Conservation (phyloP, 2,329 filamentous ascomycete genomes). For the Exophiala viscosa region DNA sequence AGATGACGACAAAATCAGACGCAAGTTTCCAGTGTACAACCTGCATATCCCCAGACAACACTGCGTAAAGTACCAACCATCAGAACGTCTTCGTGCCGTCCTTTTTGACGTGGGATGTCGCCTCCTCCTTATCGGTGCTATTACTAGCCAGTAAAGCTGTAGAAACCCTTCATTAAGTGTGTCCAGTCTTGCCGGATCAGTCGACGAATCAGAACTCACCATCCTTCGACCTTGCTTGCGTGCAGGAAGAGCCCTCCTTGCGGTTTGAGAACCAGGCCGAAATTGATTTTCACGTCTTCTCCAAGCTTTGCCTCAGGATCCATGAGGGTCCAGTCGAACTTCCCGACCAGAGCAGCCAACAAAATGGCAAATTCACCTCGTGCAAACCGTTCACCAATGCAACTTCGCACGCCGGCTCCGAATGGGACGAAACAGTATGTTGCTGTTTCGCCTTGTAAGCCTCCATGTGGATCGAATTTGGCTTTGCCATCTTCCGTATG, state of each 20-base stretch:
- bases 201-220: neutral
- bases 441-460: conserved; percentile 63
- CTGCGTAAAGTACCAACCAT: neutral
- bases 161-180: too few relatives aligned
- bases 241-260: conserved; percentile 2
- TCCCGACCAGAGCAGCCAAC: conserved; percentile 69
- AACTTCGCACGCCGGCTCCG: conserved; percentile 56
- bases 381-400: conserved; percentile 44
- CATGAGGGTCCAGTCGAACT: conserved; percentile 48
- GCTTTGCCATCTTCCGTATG: conserved; percentile 26
- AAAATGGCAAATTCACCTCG: conserved; percentile 80
- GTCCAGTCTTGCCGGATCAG: too few relatives aligned
- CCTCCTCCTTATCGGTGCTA: too few relatives aligned
- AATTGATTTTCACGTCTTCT: conserved; percentile 1
- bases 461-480: conserved; percentile 34
- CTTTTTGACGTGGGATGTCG: too few relatives aligned
- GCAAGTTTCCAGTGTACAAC: too few relatives aligned
- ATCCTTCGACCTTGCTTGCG: conserved; percentile 4
- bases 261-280: conserved; percentile 1
- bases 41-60: neutral
- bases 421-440: conserved; percentile 75
- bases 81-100: neutral
- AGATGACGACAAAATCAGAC: too few relatives aligned
- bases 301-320: conserved; percentile 36
- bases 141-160: too few relatives aligned